These are phyloP conservation scores for Trametes meyenii DNA, from an alignment of 768 basidiomycete species.

Conservation along the genomic window DNA sequence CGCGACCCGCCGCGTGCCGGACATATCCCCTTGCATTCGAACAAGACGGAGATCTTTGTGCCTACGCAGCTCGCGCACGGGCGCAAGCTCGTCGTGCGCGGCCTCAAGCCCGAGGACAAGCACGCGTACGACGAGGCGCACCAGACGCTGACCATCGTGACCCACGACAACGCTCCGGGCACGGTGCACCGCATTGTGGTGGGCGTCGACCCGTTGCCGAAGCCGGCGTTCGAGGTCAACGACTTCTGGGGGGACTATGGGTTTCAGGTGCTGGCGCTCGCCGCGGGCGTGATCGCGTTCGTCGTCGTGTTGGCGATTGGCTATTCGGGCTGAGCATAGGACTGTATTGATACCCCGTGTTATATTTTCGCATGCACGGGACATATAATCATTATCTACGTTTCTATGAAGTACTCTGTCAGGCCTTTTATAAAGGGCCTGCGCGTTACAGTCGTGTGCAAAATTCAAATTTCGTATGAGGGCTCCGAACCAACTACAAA, in stretches of 20 bases:
- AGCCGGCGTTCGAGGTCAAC: constrained; percentile 57
- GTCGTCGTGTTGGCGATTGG: constrained; percentile 5
- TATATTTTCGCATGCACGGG: not conserved
- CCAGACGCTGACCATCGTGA: constrained; percentile 77
- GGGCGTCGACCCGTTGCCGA: constrained; percentile 55
- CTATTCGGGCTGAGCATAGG: not conserved
- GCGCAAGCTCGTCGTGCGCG: constrained; percentile 59
- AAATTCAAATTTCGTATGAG: no score
- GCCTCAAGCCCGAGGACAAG: constrained; percentile 52
- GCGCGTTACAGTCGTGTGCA: no score
- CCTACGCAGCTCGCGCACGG: constrained; percentile 64
- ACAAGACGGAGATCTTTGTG: constrained; percentile 83
- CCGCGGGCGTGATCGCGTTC: constrained; percentile 15
- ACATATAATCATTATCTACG: not conserved
- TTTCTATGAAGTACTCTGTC: not conserved
- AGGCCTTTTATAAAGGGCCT: no score
- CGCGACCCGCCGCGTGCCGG: constrained; percentile 43
- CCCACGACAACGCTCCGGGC: constrained; percentile 45
- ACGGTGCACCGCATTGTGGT: constrained; percentile 55
- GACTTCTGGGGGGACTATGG: constrained; percentile 67
- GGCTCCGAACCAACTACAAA: no score
- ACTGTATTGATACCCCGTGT: not conserved
- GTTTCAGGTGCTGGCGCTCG: constrained; percentile 11
- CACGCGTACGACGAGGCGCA: constrained; percentile 62
- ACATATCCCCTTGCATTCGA: constrained; percentile 46